Conservation (phyloP, 2,329 filamentous ascomycete species). For the Capronia coronata region DNA sequence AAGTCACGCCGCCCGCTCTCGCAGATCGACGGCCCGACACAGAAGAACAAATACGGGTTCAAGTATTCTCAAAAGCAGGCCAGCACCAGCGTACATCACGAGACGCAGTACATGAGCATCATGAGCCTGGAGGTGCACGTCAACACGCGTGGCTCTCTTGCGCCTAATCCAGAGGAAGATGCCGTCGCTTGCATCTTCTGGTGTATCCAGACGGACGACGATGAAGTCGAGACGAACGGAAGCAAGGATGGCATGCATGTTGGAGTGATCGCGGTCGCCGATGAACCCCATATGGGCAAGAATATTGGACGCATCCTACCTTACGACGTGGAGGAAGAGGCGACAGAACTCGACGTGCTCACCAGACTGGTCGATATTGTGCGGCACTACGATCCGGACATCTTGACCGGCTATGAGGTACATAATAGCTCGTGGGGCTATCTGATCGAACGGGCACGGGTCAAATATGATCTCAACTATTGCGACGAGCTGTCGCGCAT, state of each 20-base stretch:
- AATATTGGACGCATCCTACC: slow-evolving; percentile 57
- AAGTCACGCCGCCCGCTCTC: slow-evolving; percentile 46
- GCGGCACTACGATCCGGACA: slow-evolving; percentile 75
- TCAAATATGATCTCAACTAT: slow-evolving; percentile 83
- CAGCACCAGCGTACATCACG: slow-evolving; percentile 70
- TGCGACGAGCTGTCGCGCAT: slow-evolving; percentile 88
- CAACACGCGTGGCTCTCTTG: slow-evolving; percentile 71
- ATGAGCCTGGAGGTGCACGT: slow-evolving; percentile 93
- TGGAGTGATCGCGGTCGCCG: slow-evolving; percentile 68
- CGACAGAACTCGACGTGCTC: slow-evolving; percentile 75
- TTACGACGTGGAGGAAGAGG: slow-evolving; percentile 65
- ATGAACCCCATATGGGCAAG: slow-evolving; percentile 52
- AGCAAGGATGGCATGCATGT: slow-evolving; percentile 47
- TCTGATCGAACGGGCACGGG: slow-evolving; percentile 76
- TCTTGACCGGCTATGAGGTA: slow-evolving; percentile 90
- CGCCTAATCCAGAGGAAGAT: slow-evolving; percentile 86
- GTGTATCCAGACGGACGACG: slow-evolving; percentile 73
- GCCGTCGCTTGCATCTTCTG: slow-evolving; percentile 85
- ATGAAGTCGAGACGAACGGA: slow-evolving; percentile 41
- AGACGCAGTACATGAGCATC: slow-evolving; percentile 89
- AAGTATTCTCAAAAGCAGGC: slow-evolving; percentile 74
- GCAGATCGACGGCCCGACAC: slow-evolving; percentile 84
- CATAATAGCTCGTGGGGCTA: slow-evolving; percentile 94
- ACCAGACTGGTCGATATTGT: slow-evolving; percentile 83
- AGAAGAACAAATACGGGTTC: slow-evolving; percentile 72